Evolutionary conservation across 2,329 filamentous ascomycete genomes (phyloP).

Genomic region (Mycosphaerella sp.): DNA sequence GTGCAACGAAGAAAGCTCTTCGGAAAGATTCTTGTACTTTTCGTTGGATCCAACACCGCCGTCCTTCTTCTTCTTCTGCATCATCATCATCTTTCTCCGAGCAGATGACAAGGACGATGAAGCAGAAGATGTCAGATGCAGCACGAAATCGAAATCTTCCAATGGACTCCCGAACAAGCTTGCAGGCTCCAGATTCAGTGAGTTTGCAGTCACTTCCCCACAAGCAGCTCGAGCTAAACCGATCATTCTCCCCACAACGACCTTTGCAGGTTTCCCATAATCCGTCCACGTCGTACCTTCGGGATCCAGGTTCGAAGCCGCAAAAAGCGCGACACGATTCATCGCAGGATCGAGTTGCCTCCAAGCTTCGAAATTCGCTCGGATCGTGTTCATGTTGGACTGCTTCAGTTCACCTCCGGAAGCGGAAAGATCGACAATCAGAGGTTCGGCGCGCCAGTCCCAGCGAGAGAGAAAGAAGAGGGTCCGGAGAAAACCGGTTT

Average conservation of each 20-base stretch:
- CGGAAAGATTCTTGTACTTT: slow-evolving; percentile 69
- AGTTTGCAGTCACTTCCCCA: slow-evolving; percentile 42
- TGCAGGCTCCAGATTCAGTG: slow-evolving; percentile 39
- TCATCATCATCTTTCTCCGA: background rate
- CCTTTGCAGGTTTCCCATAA: slow-evolving; percentile 60
- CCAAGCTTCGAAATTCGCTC: slow-evolving; percentile 73
- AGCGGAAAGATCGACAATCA: slow-evolving; percentile 64
- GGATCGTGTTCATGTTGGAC: slow-evolving; percentile 55
- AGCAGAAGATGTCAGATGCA: slow-evolving; percentile 57
- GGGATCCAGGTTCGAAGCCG: slow-evolving; percentile 69
- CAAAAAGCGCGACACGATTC: slow-evolving; percentile 75
- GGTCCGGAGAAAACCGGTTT: slow-evolving; percentile 74
- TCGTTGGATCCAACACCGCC: slow-evolving; percentile 36
- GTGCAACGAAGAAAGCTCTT: slow-evolving; percentile 48
- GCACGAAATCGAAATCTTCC: slow-evolving; percentile 76
- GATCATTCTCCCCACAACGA: slow-evolving; percentile 78
- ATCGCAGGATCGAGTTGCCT: slow-evolving; percentile 81
- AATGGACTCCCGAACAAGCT: slow-evolving; percentile 67
- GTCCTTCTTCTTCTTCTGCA: slow-evolving; percentile 28
- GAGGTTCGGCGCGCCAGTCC: slow-evolving; percentile 82
- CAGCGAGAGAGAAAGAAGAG: slow-evolving; percentile 74
- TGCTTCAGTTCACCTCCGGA: slow-evolving; percentile 44
- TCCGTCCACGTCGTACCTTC: slow-evolving; percentile 78
- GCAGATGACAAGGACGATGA: background rate
- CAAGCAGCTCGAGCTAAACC: slow-evolving; percentile 71